Conservation (phyloP, 225 moss, liverwort and hornwort species). For the Bryoerythrophyllum caledonicum region DNA sequence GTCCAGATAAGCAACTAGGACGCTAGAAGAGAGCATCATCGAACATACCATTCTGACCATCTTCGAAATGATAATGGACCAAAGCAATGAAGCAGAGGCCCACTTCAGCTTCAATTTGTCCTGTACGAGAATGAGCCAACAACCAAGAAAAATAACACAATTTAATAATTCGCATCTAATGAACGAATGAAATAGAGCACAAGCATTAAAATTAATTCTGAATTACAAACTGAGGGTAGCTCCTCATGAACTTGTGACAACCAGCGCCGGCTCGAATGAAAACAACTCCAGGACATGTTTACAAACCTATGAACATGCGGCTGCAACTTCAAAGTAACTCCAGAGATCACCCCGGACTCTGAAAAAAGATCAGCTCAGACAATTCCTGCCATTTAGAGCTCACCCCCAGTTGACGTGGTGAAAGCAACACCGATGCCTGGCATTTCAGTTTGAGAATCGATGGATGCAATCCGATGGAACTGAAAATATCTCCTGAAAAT, state of each 20-base stretch:
- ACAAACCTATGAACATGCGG: not conserved
- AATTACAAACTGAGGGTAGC: not conserved
- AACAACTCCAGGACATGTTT: constrained; percentile 5
- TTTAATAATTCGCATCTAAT: no score
- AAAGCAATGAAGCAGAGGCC: constrained; percentile 18
- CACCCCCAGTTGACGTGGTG: not conserved
- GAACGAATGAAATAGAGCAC: no score
- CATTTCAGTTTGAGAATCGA: no score
- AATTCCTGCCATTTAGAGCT: not conserved
- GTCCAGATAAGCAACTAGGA: not conserved
- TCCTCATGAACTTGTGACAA: constrained; percentile 2
- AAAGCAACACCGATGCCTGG: not conserved
- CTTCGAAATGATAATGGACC: not conserved
- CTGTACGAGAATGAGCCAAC: constrained; percentile 11
- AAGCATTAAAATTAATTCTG: no score
- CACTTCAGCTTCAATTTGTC: constrained; percentile 5
- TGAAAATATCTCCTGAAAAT: not conserved
- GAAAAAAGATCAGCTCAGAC: not conserved
- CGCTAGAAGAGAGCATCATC: constrained; percentile 3
- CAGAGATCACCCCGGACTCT: not conserved
- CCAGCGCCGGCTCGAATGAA: not conserved
- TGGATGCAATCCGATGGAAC: not conserved
- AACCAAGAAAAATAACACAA: no score
- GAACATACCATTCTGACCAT: not conserved
- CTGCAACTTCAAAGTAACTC: constrained; percentile 18